Evolutionary conservation across 257 asterid genomes (phyloP).

Genomic region (Solanum corneliomulleri): DNA sequence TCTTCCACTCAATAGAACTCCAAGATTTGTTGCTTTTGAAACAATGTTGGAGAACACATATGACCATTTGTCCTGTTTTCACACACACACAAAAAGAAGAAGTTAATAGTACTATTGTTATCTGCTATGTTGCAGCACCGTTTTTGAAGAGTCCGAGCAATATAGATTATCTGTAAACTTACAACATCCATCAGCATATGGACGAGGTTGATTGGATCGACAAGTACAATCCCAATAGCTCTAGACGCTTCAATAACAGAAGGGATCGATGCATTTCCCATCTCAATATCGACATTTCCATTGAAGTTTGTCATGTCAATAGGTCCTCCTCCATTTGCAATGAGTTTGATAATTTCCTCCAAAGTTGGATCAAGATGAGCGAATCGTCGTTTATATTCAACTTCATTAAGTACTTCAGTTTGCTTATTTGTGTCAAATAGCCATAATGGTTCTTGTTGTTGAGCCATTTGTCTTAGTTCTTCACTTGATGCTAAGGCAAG

Average conservation of each 20-base stretch:
- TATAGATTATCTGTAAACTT: not conserved
- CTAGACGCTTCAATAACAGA: slow-evolving; percentile 25
- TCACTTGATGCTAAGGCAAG: slow-evolving; percentile 33
- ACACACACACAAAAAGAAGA: not conserved
- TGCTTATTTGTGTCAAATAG: slow-evolving; percentile 11
- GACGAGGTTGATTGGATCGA: slow-evolving; percentile 20
- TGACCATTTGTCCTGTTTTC: slow-evolving; percentile 39
- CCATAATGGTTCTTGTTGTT: slow-evolving; percentile 37
- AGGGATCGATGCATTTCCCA: not conserved
- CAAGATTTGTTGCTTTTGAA: slow-evolving; percentile 30
- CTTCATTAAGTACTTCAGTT: slow-evolving; percentile 23
- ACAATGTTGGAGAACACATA: slow-evolving; percentile 33
- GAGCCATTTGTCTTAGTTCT: slow-evolving; percentile 28
- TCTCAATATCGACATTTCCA: not conserved
- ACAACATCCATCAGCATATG: slow-evolving; percentile 46
- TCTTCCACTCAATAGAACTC: slow-evolving; percentile 12
- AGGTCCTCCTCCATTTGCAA: slow-evolving; percentile 11
- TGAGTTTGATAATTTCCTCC: slow-evolving; percentile 31
- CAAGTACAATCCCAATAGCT: slow-evolving; percentile 30
- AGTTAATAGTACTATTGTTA: not conserved
- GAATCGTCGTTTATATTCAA: slow-evolving; percentile 33
- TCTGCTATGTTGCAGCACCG: not conserved
- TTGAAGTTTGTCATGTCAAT: slow-evolving; percentile 16
- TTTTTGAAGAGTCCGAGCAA: not conserved
- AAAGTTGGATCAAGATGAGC: slow-evolving; percentile 25